Evolutionary conservation across 164 flowering plant species (phyloP).

Genomic region (Aristolochia fimbriata): DNA sequence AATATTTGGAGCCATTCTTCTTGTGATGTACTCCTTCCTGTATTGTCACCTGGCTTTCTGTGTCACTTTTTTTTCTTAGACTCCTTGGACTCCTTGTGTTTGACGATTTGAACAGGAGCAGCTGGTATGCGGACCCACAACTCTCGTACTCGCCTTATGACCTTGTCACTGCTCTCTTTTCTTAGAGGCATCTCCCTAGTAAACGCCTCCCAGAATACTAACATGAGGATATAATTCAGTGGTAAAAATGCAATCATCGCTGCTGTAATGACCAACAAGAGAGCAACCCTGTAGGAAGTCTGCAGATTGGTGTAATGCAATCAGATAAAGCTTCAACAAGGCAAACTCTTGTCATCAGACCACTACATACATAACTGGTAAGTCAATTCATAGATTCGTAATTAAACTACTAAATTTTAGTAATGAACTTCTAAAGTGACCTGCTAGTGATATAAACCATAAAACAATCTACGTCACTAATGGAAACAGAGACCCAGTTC

Average conservation of each 20-base stretch:
- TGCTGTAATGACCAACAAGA: conserved; percentile 33
- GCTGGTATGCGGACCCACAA: conserved; percentile 91
- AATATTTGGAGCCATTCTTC: no score
- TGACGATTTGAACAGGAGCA: conserved; percentile 68
- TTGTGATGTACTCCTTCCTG: no score
- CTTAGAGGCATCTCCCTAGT: conserved; percentile 72
- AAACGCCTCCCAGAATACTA: conserved; percentile 41
- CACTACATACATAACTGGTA: not conserved
- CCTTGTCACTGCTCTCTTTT: conserved; percentile 44
- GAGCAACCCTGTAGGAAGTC: conserved; percentile 60
- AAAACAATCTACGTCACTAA: no score
- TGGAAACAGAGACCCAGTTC: no score
- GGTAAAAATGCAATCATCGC: conserved; percentile 43
- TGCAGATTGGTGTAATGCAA: conserved; percentile 14
- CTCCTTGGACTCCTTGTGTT: conserved; percentile 31
- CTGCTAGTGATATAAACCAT: no score
- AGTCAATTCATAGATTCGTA: no score
- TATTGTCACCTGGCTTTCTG: not conserved
- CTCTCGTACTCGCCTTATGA: conserved; percentile 56
- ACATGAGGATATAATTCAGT: conserved; percentile 22
- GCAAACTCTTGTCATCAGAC: not conserved
- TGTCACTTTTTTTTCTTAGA: conserved; percentile 27
- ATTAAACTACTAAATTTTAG: no score
- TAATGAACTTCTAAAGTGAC: no score
- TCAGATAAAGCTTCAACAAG: not conserved